Conservation (phyloP, 2,329 filamentous ascomycete species). For the Coniochaeta prunicola region DNA sequence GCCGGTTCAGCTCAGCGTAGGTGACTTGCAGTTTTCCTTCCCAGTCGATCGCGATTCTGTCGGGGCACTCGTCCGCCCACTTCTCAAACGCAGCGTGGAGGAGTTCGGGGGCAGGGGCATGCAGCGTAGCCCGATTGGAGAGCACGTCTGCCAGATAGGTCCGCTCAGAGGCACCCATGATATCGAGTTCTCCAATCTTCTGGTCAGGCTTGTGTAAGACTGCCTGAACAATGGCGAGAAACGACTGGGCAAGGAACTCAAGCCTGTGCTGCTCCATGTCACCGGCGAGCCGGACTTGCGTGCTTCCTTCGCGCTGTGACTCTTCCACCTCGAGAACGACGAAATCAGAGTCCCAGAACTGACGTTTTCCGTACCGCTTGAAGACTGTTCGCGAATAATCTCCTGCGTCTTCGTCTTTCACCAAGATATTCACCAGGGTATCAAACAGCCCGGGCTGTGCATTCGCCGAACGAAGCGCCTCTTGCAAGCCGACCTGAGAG, state of each 20-base stretch:
- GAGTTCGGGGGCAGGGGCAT: slow-evolving; percentile 4
- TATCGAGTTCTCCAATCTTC: not conserved
- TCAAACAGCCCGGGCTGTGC: slow-evolving; percentile 5
- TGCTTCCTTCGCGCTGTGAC: slow-evolving; percentile 1
- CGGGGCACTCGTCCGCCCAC: not conserved
- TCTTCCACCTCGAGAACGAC: slow-evolving; percentile 2
- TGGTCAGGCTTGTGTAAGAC: slow-evolving; percentile 2
- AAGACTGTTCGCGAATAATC: slow-evolving; percentile 3
- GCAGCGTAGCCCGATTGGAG: slow-evolving; percentile 1
- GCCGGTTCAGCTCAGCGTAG: slow-evolving; percentile 1
- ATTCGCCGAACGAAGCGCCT: slow-evolving; percentile 4
- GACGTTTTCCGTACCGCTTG: not conserved
- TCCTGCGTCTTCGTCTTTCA: not conserved
- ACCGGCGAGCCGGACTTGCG: slow-evolving; percentile 2
- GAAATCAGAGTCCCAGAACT: slow-evolving; percentile 3
- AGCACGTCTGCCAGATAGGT: not conserved
- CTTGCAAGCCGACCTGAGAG: slow-evolving; percentile 17
- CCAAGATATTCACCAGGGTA: slow-evolving; percentile 11
- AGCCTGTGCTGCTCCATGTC: slow-evolving; percentile 5
- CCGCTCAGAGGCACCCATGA: slow-evolving; percentile 5
- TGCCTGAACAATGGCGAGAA: not conserved
- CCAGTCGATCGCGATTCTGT: slow-evolving; percentile 5
- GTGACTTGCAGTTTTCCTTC: slow-evolving; percentile 3
- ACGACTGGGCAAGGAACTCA: slow-evolving; percentile 6
- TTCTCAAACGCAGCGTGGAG: slow-evolving; percentile 7